Evolutionary conservation across 2,329 filamentous ascomycete genomes (phyloP).

Genomic region (Aspergillus floridensis): DNA sequence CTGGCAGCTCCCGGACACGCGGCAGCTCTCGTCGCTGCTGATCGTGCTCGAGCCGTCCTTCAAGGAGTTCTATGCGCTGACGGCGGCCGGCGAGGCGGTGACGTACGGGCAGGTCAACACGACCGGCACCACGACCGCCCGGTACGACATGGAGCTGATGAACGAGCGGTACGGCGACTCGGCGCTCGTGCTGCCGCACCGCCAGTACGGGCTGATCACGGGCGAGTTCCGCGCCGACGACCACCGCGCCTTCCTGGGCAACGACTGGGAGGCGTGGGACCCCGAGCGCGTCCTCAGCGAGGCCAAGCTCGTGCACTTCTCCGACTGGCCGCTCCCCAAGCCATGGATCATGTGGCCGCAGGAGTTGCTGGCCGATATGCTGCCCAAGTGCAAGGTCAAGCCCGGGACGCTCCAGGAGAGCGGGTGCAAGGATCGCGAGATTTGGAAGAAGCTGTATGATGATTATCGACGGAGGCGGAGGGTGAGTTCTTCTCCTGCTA

Average conservation of each 20-base stretch:
- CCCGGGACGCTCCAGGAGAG: constrained; percentile 37
- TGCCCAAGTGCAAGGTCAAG: constrained; percentile 35
- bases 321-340: constrained; percentile 69
- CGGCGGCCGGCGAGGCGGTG: constrained; percentile 26
- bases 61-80: constrained; percentile 43
- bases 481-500: constrained; percentile 15
- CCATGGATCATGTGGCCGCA: constrained; percentile 53
- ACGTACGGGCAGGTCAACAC: constrained; percentile 28
- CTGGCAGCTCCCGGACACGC: constrained; percentile 58
- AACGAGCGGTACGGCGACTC: constrained; percentile 60
- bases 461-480: constrained; percentile 36
- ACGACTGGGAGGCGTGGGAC: constrained; percentile 57
- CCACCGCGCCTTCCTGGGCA: constrained; percentile 53
- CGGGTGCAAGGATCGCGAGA: constrained; percentile 37
- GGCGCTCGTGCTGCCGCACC: constrained; percentile 63
- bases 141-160: constrained; percentile 66
- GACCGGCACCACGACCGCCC: constrained; percentile 17
- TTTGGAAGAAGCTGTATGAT: constrained; percentile 40
- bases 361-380: constrained; percentile 29
- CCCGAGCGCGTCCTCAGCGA: constrained; percentile 55
- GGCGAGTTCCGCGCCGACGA: constrained; percentile 60
- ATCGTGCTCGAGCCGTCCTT: constrained; percentile 61
- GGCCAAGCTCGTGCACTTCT: constrained; percentile 68
- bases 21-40: constrained; percentile 59
- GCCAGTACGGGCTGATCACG: constrained; percentile 59